phyloP scores from a whole-genome alignment of 495 filamentous ascomycete genomes.

The Penicillium samsonianum region DNA sequence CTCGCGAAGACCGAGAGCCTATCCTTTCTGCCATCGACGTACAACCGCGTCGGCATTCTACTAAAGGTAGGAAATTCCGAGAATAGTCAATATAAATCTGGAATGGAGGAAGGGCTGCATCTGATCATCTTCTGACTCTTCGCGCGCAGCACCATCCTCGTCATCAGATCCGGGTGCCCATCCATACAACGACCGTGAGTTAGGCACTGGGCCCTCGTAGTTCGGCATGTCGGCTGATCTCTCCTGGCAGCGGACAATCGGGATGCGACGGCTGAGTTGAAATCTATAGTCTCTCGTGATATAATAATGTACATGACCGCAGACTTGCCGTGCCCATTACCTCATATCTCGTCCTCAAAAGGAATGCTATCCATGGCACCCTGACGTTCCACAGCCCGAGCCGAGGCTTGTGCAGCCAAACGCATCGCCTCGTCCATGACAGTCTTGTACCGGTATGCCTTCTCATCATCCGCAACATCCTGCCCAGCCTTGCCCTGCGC shows the following conservation, averaged over 20 bases:
- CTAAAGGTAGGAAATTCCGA: neutral
- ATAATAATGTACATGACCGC: neutral
- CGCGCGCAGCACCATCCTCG: conserved; percentile 44
- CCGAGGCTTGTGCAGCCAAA: conserved; percentile 72
- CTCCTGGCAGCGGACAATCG: conserved; percentile 41
- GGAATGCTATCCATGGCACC: conserved; percentile 91
- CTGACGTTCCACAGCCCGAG: conserved; percentile 69
- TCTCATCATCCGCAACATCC: conserved; percentile 44
- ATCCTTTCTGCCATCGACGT: conserved; percentile 4
- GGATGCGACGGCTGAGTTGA: conserved; percentile 48
- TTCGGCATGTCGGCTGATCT: conserved; percentile 32
- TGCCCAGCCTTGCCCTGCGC: conserved; percentile 35
- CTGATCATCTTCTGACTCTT: conserved; percentile 37
- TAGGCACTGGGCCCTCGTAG: conserved; percentile 53
- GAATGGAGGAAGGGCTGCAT: conserved; percentile 32
- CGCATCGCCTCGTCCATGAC: conserved; percentile 62
- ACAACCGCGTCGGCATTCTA: neutral
- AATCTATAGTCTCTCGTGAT: conserved; percentile 1
- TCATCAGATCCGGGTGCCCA: conserved; percentile 61
- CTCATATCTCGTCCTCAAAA: conserved; percentile 73
- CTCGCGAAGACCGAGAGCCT: neutral
- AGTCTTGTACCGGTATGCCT: conserved; percentile 43
- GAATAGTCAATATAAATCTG: neutral
- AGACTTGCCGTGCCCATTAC: neutral
- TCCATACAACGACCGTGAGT: conserved; percentile 55